These are phyloP conservation scores for Agapanthus africanus DNA, from an alignment of 106 monocot genomes.

Conservation along the genomic window DNA sequence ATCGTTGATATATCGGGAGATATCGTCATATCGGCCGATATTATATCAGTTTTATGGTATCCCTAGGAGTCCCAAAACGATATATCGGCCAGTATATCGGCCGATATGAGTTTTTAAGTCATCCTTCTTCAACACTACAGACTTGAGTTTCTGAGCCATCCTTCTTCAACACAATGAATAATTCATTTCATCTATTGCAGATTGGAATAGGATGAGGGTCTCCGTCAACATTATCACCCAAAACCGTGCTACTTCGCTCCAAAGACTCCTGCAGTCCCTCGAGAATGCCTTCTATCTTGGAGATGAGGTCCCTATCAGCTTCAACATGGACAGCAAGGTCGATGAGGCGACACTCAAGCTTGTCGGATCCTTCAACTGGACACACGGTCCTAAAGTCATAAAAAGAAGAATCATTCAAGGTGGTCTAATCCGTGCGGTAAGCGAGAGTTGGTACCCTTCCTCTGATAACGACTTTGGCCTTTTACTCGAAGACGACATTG, in stretches of 20 bases:
- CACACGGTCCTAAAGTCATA: conserved; percentile 58
- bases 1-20: too few species aligned
- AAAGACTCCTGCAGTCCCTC: conserved; percentile 51
- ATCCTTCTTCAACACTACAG: too few species aligned
- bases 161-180: too few species aligned
- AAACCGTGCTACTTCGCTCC: conserved; percentile 51
- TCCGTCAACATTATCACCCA: conserved; percentile 82
- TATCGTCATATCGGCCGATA: too few species aligned
- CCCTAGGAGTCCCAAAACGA: too few species aligned
- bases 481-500: conserved; percentile 83
- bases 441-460: conserved; percentile 89
- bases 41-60: too few species aligned
- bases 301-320: conserved; percentile 59
- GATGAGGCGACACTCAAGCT: conserved; percentile 58
- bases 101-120: too few species aligned
- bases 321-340: conserved; percentile 88
- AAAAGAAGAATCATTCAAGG: conserved; percentile 69
- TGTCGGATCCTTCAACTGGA: conserved; percentile 58
- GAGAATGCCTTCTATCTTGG: conserved; percentile 59
- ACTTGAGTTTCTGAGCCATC: too few species aligned
- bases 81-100: too few species aligned
- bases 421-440: conserved; percentile 79
- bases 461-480: conserved; percentile 74
- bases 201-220: conserved; percentile 73
- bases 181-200: too few species aligned